Evolutionary conservation across 2,329 filamentous ascomycete genomes (phyloP).

Genomic region (Epichloe amarillans): DNA sequence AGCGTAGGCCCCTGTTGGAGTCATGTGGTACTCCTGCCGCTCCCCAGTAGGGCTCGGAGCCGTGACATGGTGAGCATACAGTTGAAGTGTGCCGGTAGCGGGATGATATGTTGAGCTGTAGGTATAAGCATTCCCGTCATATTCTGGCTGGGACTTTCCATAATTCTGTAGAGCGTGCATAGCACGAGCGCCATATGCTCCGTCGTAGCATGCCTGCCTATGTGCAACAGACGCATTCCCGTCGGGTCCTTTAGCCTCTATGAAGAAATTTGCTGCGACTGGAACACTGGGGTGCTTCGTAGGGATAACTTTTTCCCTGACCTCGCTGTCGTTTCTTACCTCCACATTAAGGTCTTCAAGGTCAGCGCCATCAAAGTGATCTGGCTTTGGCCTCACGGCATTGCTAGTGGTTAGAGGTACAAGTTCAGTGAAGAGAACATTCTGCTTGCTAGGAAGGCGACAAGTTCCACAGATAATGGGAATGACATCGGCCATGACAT

Average conservation of each 20-base stretch:
- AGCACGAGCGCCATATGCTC: slow-evolving; percentile 20
- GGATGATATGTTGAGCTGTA: slow-evolving; percentile 23
- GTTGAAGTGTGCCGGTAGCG: slow-evolving; percentile 17
- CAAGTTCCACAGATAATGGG: slow-evolving; percentile 10
- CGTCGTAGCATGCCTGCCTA: slow-evolving; percentile 22
- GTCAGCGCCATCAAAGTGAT: not conserved
- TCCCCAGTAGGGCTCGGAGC: slow-evolving; percentile 5
- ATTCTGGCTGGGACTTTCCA: slow-evolving; percentile 12
- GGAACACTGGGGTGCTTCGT: slow-evolving; percentile 18
- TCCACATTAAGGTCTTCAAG: not conserved
- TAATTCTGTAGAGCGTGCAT: slow-evolving; percentile 23
- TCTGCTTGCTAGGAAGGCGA: slow-evolving; percentile 7
- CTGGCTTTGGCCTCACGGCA: slow-evolving; percentile 12
- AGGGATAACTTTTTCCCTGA: slow-evolving; percentile 14
- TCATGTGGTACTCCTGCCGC: slow-evolving; percentile 24
- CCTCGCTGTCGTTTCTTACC: not conserved
- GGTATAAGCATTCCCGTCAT: slow-evolving; percentile 23
- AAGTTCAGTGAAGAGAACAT: slow-evolving; percentile 14
- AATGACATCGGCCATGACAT: not conserved
- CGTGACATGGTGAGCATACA: slow-evolving; percentile 20
- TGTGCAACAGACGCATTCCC: slow-evolving; percentile 13
- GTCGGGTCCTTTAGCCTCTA: slow-evolving; percentile 22
- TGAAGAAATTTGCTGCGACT: slow-evolving; percentile 25
- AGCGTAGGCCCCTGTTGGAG: slow-evolving; percentile 14
- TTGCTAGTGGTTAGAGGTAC: slow-evolving; percentile 20